Evolutionary conservation across 495 filamentous ascomycete species (phyloP).

Genomic region (Opeltia flavorubescens): DNA sequence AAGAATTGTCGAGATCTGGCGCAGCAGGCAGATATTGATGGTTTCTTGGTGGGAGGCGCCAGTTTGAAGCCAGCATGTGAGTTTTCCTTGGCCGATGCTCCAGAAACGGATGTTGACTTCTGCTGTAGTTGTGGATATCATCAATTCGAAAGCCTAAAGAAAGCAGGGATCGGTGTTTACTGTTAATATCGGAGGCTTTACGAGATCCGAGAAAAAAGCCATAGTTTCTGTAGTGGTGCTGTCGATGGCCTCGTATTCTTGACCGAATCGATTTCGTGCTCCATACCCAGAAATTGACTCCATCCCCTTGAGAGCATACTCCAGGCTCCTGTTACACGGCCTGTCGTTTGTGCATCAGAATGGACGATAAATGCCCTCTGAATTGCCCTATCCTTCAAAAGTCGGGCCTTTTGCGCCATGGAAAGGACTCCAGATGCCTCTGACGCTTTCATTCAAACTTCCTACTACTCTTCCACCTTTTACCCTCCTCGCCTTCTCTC

Average conservation of each 20-base stretch:
- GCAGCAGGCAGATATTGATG: conserved; percentile 87
- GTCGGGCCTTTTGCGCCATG: conserved; percentile 41
- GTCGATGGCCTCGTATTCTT: not conserved
- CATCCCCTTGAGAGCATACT: not conserved
- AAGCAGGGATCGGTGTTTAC: not conserved
- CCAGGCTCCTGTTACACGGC: not conserved
- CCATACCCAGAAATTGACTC: not conserved
- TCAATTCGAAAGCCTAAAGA: conserved; percentile 41
- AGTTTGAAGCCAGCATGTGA: conserved; percentile 96
- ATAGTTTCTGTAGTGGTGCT: not conserved
- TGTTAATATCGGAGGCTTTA: not conserved
- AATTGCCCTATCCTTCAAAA: not conserved
- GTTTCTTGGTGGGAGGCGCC: conserved; percentile 94
- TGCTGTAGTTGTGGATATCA: conserved; percentile 48
- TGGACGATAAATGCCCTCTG: too few species aligned
- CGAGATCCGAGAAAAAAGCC: too few species aligned
- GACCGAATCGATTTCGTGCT: not conserved
- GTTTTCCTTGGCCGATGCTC: conserved; percentile 22
- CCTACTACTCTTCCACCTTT: conserved; percentile 60
- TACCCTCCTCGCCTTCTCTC: conserved; percentile 67
- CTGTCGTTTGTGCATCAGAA: not conserved
- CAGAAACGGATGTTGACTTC: conserved; percentile 9
- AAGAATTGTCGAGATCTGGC: conserved; percentile 95
- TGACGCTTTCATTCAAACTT: conserved; percentile 80
- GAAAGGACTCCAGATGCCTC: conserved; percentile 89